Percentiles rank a stretch among this genome's conserved stretches.
Conservation (phyloP, 768 basidiomycete genomes). For the Leccinum incarnatum region DNA sequence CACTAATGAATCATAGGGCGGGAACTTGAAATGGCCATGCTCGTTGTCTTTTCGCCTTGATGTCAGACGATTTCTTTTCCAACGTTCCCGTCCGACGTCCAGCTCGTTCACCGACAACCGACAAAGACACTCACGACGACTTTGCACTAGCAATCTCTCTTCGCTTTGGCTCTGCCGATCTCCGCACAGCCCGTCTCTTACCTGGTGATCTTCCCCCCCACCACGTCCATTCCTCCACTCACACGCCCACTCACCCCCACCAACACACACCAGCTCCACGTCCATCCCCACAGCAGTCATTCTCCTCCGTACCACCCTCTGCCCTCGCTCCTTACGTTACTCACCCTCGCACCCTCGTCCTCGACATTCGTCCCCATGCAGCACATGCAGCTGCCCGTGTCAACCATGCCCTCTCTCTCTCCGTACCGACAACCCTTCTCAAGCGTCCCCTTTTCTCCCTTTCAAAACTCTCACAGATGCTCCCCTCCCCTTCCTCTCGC, state of each 20-base stretch:
- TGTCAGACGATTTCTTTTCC: constrained; percentile 43
- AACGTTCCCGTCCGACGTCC: constrained; percentile 26
- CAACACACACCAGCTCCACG: not conserved
- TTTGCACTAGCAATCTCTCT: constrained; percentile 57
- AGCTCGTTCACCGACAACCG: constrained; percentile 7
- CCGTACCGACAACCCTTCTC: constrained; percentile 91
- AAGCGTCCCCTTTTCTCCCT: constrained; percentile 87
- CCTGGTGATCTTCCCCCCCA: constrained; percentile 22
- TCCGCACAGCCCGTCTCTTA: constrained; percentile 39
- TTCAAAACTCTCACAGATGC: constrained; percentile 72
- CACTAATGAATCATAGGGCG: not conserved
- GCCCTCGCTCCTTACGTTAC: constrained; percentile 32
- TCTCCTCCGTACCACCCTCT: constrained; percentile 28
- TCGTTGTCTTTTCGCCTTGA: constrained; percentile 6
- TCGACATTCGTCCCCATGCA: constrained; percentile 88
- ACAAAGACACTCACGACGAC: constrained; percentile 32
- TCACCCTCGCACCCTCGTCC: constrained; percentile 52
- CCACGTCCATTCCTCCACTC: constrained; percentile 20
- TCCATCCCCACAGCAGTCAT: constrained; percentile 8
- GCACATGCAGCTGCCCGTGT: constrained; percentile 67
- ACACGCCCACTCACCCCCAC: constrained; percentile 6
- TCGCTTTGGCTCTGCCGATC: constrained; percentile 39
- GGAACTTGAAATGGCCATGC: not conserved
- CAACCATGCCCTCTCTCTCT: constrained; percentile 72
- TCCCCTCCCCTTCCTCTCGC: constrained; percentile 60